Evolutionary conservation across 306 rosid species (phyloP), one percentile per base, ranked within the genome.

Genomic region (Citrullus colocynthis): DNA sequence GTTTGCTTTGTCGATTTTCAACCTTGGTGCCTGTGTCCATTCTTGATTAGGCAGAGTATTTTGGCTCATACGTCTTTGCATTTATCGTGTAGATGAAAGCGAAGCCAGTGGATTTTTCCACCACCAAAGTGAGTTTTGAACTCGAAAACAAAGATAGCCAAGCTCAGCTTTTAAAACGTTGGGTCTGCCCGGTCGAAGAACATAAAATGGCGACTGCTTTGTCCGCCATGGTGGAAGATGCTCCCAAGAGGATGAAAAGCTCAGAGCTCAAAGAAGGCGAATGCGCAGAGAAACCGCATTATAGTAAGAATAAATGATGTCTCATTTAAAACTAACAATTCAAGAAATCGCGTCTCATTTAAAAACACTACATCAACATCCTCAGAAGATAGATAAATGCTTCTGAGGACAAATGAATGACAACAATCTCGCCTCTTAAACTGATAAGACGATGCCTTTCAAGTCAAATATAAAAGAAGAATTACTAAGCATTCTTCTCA

Each of bases 91-190:
- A 94, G 37, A 94, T 94, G 89, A 94, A 86, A 21, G 97, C 98
- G 65, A 91, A 94, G 6, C 97, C 98, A 9, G 95, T 91, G 2
- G 97, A 90, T 84, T 94, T 94, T 2, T 7, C 98, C 97, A 78
- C 98, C 98, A 71, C 98, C 98, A 82, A 94, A 94, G 80, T 94
- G 89, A n/a, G 98, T 94, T 30, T 93, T 79, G 86, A 94, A 94
- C 84, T 90, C 87, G 88, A 90, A 94, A 36, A 91, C 97, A 45
- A 94, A 94, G 24, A 94, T 90, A 0, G 95, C 82, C 1, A 94
- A 80, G 86, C 91, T 91, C 85, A 32, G 36, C 98, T 97, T 88
- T 91, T 14, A 96, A 94, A 48, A 94, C 94, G 80, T 94, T 94
- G 12, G 98, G 87, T 81, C 96, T 89, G 28, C 98, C 98, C 4